Conservation (phyloP, 1,284 basidiomycete species). For the Porogramme epimiltina region DNA sequence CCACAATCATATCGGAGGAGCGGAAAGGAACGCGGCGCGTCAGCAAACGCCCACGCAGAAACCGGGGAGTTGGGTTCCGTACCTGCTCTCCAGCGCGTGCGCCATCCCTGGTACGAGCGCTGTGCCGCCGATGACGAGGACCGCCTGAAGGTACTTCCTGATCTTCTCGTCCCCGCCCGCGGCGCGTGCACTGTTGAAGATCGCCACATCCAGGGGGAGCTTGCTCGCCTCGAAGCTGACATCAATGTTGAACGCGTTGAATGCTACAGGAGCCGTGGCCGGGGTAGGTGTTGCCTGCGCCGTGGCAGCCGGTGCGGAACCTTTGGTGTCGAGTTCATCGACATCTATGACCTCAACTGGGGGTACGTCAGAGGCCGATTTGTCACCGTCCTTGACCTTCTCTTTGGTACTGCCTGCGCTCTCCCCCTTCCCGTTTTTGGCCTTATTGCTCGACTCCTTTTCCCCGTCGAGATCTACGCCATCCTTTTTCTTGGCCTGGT, state of each 20-base stretch:
- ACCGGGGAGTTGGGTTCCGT: slow-evolving; percentile 18
- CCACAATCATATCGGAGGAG: not conserved
- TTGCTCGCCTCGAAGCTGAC: slow-evolving; percentile 86
- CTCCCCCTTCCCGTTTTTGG: slow-evolving; percentile 12
- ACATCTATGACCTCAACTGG: slow-evolving; percentile 50
- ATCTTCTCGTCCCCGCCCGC: slow-evolving; percentile 89
- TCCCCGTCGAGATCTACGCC: no score
- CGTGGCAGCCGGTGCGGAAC: slow-evolving; percentile 6
- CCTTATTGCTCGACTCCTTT: no score
- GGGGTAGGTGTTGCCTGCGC: slow-evolving; percentile 14
- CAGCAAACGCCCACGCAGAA: not conserved
- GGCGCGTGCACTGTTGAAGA: slow-evolving; percentile 88
- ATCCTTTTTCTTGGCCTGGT: slow-evolving; percentile 14
- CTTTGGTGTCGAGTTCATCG: slow-evolving; percentile 48
- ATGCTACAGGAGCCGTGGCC: slow-evolving; percentile 24
- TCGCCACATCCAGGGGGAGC: slow-evolving; percentile 91
- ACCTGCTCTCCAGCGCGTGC: slow-evolving; percentile 81
- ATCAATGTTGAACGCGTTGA: slow-evolving; percentile 59
- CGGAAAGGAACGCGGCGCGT: not conserved
- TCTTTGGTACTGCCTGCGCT: not conserved
- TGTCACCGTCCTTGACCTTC: slow-evolving; percentile 1
- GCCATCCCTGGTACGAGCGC: slow-evolving; percentile 75
- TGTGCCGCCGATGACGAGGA: slow-evolving; percentile 87
- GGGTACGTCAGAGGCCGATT: slow-evolving; percentile 28
- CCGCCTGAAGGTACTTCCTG: slow-evolving; percentile 85